phyloP scores from a whole-genome alignment of 441 rosid species.

The Mallotus japonicus region DNA sequence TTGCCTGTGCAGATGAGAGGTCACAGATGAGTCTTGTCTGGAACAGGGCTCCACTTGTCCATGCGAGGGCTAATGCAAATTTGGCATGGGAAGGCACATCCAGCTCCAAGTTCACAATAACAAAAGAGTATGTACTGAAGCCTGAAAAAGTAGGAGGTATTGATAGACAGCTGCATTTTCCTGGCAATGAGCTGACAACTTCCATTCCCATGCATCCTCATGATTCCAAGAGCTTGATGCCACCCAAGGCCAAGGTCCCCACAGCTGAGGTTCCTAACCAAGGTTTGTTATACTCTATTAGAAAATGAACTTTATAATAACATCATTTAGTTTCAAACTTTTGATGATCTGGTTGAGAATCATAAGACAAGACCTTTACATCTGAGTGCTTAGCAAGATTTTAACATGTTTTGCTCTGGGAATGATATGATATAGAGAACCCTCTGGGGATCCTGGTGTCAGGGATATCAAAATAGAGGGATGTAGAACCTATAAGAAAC shows the following conservation, averaged over 20 bases:
- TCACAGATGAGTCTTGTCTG: conserved; percentile 50
- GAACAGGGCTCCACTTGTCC: conserved; percentile 45
- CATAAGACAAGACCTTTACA: neutral
- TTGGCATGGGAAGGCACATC: conserved; percentile 47
- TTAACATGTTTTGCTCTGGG: neutral
- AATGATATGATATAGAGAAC: too few relatives aligned
- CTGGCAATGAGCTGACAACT: conserved; percentile 33
- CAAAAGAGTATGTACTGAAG: conserved; percentile 40
- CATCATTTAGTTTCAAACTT: neutral
- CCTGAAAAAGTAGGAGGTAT: conserved; percentile 43
- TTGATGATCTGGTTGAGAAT: neutral
- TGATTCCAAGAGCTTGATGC: conserved; percentile 44
- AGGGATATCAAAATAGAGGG: too few relatives aligned
- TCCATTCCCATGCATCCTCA: conserved; percentile 30
- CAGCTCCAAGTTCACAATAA: conserved; percentile 43
- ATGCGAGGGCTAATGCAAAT: conserved; percentile 36
- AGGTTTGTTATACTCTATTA: conserved; percentile 41
- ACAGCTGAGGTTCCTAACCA: conserved; percentile 40
- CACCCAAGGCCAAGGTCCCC: conserved; percentile 37
- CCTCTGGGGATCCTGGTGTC: too few relatives aligned
- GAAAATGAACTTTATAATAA: neutral
- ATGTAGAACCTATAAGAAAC: too few relatives aligned
- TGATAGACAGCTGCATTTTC: conserved; percentile 39
- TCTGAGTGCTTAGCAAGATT: neutral
- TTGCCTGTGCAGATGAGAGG: conserved; percentile 54